phyloP scores from a whole-genome alignment of 2,329 filamentous ascomycete genomes.

The Epichloe typhina region DNA sequence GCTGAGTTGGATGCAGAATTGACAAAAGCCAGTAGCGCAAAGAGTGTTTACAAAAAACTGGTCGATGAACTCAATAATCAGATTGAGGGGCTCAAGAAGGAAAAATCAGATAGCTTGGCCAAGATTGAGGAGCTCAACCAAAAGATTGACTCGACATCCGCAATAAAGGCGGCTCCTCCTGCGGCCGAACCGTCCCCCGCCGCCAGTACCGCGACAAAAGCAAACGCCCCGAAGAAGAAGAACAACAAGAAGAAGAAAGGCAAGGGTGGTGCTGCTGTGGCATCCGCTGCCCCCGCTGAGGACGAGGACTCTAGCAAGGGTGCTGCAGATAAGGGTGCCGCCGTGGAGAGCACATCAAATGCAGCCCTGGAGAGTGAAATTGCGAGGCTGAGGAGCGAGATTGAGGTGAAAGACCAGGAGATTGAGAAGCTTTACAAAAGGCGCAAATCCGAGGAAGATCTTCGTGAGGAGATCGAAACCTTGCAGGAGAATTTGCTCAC shows the following conservation, averaged over 20 bases:
- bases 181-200: constrained; percentile 11
- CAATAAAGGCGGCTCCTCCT: constrained; percentile 10
- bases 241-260: constrained; percentile 91
- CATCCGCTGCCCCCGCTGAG: constrained; percentile 21
- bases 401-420: constrained; percentile 53
- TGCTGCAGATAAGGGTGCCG: neutral
- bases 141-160: constrained; percentile 24
- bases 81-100: constrained; percentile 22
- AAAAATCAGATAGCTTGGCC: constrained; percentile 17
- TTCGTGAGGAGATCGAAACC: constrained; percentile 75
- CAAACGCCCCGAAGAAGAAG: constrained; percentile 37
- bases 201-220: constrained; percentile 10
- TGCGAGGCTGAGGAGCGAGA: constrained; percentile 34
- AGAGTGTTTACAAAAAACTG: constrained; percentile 27
- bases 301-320: constrained; percentile 17
- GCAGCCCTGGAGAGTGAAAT: constrained; percentile 36
- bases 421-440: constrained; percentile 59
- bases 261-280: constrained; percentile 45
- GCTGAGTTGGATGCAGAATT: constrained; percentile 29
- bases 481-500: constrained; percentile 67
- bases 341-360: constrained; percentile 14
- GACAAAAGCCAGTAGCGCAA: constrained; percentile 25
- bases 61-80: constrained; percentile 25
- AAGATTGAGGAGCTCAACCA: constrained; percentile 29
- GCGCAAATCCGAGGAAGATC: constrained; percentile 61